A percentile compares a stretch with the other conserved stretches of the same genome.
Evolutionary conservation across 169 alveolate genomes (phyloP).

Genomic region (Theileria orientalis): DNA sequence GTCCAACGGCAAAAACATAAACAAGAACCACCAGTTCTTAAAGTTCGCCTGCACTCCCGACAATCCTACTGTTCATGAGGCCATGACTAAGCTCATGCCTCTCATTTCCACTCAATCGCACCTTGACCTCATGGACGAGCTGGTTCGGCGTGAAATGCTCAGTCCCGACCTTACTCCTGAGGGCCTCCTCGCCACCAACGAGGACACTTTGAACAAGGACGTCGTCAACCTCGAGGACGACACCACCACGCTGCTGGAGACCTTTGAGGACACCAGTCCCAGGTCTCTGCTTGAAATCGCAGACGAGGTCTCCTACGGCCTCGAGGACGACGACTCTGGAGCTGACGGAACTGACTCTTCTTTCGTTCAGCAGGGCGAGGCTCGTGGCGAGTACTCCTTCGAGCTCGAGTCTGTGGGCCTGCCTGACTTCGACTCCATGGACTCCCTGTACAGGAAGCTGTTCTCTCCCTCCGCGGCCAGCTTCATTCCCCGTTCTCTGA

Average conservation of each 20-base stretch:
- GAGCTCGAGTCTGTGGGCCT: not conserved
- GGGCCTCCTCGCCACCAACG: slow-evolving; percentile 12
- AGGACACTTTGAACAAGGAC: slow-evolving; percentile 31
- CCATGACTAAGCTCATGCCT: slow-evolving; percentile 22
- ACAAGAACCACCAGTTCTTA: not conserved
- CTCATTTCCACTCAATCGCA: slow-evolving; percentile 54
- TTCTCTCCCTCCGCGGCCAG: not conserved
- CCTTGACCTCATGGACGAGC: slow-evolving; percentile 32
- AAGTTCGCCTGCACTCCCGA: slow-evolving; percentile 48
- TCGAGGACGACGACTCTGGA: not conserved
- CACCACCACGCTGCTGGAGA: slow-evolving; percentile 3
- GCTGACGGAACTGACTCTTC: not conserved
- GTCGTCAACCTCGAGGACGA: slow-evolving; percentile 14
- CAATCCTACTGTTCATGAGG: slow-evolving; percentile 34
- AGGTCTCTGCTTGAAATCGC: slow-evolving; percentile 59
- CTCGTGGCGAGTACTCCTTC: not conserved
- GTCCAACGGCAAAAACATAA: slow-evolving; percentile 10
- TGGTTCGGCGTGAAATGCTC: slow-evolving; percentile 20
- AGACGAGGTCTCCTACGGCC: not conserved
- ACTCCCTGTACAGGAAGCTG: slow-evolving; percentile 1
- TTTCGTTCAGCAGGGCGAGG: not conserved
- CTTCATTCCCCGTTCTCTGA: too few relatives aligned
- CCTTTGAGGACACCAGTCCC: slow-evolving; percentile 1
- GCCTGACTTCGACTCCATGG: slow-evolving; percentile 15
- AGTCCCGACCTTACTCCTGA: slow-evolving; percentile 26